Evolutionary conservation across 371 early-diverging fungal genomes (phyloP), one percentile per base, ranked within the genome.

Genomic region (Apophysomyces elegans): DNA sequence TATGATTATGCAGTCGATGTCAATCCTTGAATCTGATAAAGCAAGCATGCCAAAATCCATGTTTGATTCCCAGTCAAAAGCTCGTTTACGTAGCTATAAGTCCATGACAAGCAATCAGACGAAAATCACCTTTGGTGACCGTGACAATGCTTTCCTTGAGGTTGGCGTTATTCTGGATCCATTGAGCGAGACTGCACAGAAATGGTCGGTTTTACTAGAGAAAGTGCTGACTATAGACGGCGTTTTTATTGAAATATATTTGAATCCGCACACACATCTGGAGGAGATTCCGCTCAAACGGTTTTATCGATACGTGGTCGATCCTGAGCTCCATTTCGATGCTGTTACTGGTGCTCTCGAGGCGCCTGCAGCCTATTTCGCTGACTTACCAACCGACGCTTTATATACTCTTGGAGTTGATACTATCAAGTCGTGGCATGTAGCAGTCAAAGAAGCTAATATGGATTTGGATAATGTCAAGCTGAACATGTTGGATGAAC

Each of bases 391-490:
- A 0, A 75, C 74, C 0, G 85, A 91, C 8, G 84, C 94, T 0
- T 80, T 98, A 12, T 84, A 95, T 54, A 96, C 97, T 0, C 74
- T 96, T 9, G 95, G 93, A 35, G 83, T 95, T 57, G 95, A 98
- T 60, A 90, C 86, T 12, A 91, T 89, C 44, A 81, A 88, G 16
- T 82, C 94, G 8, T 98, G 98, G 98, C 87, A 96, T 38, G 94
- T 95, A 1, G 88, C 91, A 3, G 91, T 96, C 5, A 78, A 84
- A 1, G 86, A 86, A 37, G 94, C 93, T 13, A 79, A 88, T 18
- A 84, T 96, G 70, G 98, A 98, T 67, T 78, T 98, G 32, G 98
- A 98, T 77, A 98, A 98, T 70, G 86, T 98, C 43, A 76, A 85
- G 12, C 74, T 96, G 13, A 70, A 84, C 2, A 78, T 83, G 26